Evolutionary conservation across 257 asterid species (phyloP), one percentile per base, ranked within the genome.

Genomic region (Ballota nigra): DNA sequence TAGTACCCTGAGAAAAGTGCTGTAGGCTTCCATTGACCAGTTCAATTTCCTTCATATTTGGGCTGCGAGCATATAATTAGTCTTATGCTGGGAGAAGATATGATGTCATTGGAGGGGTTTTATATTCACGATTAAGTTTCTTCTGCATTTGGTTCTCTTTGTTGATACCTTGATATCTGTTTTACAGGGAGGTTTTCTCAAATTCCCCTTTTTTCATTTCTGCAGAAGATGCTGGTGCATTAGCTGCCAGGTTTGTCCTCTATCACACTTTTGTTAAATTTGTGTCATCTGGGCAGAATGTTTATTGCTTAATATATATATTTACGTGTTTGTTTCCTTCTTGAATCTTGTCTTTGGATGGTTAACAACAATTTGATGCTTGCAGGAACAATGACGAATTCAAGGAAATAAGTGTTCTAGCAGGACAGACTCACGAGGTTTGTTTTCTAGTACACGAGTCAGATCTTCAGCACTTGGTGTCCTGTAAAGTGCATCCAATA

Each of bases 191-290:
- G 64, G 89, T 95, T 66, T 87, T 95, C 81, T 72, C 89, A 31
- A 95, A 95, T 77, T 86, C 99, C 70, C 99, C 99, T 26, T 95
- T 94, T 80, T 84, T 95, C 73, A 92, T 95, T 70, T 76, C 84
- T 45, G 98, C 99, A 13, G 97, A 89, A 74, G 97, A 89, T 74
- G 90, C 95, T 70, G 98, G 97, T 79, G 77, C 93, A 67, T 75
- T 83, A 75, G 82, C 82, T 51, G 85, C 74, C 83, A 89, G 97
- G 97, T 94, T 78, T 67, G 73, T 75, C 67, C 70, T 28, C 65
- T 53, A 19, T 72, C 66, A 18, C 64, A 65, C 68, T 65, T 73
- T 74, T 70, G 66, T 75, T 57, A 62, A 75, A 40, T 72, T 68
- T 63, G 40, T 69, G 73, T 24, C 36, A 56, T 71, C 57, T 67